Percentiles rank a stretch among this genome's conserved stretches.
These are phyloP conservation scores for Pinus albicaulis DNA, from an alignment of 75 land plant genomes.

Conservation along the genomic window DNA sequence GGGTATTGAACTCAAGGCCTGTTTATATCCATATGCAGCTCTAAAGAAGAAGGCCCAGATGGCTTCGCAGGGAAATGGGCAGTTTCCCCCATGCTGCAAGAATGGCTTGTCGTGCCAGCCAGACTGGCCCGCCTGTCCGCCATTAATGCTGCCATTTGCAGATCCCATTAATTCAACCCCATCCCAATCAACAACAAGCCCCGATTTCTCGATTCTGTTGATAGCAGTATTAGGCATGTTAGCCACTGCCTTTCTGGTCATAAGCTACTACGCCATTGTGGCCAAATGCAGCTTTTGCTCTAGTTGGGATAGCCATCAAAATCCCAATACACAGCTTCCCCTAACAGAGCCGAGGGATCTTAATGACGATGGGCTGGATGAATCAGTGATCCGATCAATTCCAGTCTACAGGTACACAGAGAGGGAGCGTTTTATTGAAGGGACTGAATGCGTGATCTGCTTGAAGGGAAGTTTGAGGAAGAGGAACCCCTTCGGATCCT, in stretches of 20 bases:
- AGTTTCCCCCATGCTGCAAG: conserved; percentile 1
- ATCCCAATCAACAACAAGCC: neutral
- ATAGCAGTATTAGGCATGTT: conserved; percentile 58
- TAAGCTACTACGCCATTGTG: conserved; percentile 66
- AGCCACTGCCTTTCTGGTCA: conserved; percentile 52
- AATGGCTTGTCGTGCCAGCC: conserved; percentile 6
- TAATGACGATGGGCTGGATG: conserved; percentile 15
- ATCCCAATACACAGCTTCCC: neutral
- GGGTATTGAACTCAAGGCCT: neutral
- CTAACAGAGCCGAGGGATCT: neutral
- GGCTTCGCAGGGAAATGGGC: conserved; percentile 9
- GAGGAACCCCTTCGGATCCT: conserved; percentile 14
- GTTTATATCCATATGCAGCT: neutral
- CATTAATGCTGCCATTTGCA: neutral
- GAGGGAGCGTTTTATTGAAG: neutral
- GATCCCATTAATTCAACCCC: conserved; percentile 5
- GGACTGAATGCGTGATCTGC: conserved; percentile 21
- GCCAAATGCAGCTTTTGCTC: conserved; percentile 52
- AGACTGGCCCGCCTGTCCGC: conserved; percentile 11
- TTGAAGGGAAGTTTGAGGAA: conserved; percentile 21
- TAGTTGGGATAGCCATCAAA: conserved; percentile 9
- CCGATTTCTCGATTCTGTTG: conserved; percentile 59
- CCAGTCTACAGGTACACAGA: conserved; percentile 2
- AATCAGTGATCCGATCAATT: conserved; percentile 13
- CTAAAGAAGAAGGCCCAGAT: neutral